Conservation (phyloP, 805 yeast species). For the Kodamaea hsintzibuensis region DNA sequence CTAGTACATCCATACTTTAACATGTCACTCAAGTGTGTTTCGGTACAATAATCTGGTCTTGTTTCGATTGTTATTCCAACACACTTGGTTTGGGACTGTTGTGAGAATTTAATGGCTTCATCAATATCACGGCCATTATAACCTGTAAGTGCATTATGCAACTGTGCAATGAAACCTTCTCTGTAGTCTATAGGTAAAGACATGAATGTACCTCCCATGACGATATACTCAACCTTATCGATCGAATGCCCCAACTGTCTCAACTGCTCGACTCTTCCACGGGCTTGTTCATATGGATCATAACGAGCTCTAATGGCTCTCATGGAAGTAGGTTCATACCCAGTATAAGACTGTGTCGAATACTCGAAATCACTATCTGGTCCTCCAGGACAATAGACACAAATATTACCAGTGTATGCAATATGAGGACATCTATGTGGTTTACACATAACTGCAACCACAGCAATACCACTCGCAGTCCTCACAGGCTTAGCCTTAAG, state of each 20-base stretch:
- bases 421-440: conserved; percentile 99
- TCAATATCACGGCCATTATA: conserved; percentile 83
- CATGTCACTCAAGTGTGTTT: conserved; percentile 94
- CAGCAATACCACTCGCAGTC: conserved; percentile 98
- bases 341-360: conserved; percentile 96
- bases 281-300: conserved; percentile 97
- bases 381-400: conserved; percentile 99
- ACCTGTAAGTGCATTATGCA: conserved; percentile 95
- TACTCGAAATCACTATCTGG: conserved; percentile 98
- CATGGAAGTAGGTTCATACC: conserved; percentile 99
- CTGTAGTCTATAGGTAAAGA: conserved; percentile 86
- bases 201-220: conserved; percentile 99
- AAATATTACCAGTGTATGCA: conserved; percentile 97
- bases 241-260: conserved; percentile 94
- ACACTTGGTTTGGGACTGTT: conserved; percentile 93
- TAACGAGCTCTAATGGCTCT: conserved; percentile 98
- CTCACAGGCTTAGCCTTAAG: conserved; percentile 98
- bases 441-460: conserved; percentile 98
- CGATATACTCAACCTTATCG: conserved; percentile 95
- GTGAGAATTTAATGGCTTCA: conserved; percentile 88
- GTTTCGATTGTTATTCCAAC: conserved; percentile 98
- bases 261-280: conserved; percentile 95
- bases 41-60: conserved; percentile 97
- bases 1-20: conserved; percentile 95
- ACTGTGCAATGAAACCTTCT: conserved; percentile 81